A percentile compares a stretch with the other conserved stretches of the same genome.
Conservation (phyloP, 2,329 filamentous ascomycete genomes). For the Coniochaeta hoffmannii region DNA sequence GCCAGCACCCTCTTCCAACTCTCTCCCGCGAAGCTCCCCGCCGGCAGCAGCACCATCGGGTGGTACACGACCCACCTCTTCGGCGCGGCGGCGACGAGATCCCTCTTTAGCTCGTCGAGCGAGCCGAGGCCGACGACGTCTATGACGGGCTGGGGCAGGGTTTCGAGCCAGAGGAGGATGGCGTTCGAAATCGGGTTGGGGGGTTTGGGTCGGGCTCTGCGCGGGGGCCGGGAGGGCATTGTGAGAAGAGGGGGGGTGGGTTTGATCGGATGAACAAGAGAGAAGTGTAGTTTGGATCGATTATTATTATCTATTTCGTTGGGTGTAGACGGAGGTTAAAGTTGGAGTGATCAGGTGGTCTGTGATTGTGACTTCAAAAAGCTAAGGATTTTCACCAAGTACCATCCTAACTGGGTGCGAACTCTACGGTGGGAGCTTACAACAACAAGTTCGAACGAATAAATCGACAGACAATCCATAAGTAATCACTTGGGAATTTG, state of each 20-base stretch:
- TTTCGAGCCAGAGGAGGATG: conserved; percentile 26
- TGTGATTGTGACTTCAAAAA: no score
- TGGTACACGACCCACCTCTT: conserved; percentile 54
- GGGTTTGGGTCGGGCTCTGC: conserved; percentile 22
- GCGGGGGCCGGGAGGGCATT: conserved; percentile 4
- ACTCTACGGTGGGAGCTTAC: no score
- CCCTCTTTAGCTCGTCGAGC: neutral
- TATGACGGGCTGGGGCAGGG: conserved; percentile 13
- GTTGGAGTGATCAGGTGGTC: no score
- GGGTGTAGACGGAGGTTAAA: no score
- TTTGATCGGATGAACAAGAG: no score
- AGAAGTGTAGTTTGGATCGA: no score
- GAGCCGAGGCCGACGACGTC: conserved; percentile 9
- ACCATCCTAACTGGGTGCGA: no score
- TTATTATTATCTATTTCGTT: no score
- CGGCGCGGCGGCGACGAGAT: conserved; percentile 35
- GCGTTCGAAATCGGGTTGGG: conserved; percentile 27
- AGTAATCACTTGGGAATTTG: no score
- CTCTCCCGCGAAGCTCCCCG: conserved; percentile 43
- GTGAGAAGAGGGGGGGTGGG: neutral
- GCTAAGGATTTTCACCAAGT: no score
- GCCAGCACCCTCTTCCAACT: conserved; percentile 32
- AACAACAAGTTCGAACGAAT: no score
- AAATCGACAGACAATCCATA: no score
- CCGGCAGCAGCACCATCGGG: conserved; percentile 53